Percentiles rank a stretch among this genome's conserved stretches.
Evolutionary conservation across 768 basidiomycete genomes (phyloP).

Genomic region (Trametes elegans): DNA sequence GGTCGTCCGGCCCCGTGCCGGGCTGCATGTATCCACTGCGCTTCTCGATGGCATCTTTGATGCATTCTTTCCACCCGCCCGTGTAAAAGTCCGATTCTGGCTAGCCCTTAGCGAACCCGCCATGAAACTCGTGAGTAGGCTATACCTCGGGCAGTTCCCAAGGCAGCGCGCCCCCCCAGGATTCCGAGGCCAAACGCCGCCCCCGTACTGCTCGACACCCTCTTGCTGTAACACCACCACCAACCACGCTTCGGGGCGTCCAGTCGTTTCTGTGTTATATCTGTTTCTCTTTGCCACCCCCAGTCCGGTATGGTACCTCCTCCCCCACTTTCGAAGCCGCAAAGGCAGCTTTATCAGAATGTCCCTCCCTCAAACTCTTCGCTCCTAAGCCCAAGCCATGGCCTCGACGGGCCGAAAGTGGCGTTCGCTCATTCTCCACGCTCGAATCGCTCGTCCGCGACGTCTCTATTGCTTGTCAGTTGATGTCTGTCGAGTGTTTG

Average conservation of each 20-base stretch:
- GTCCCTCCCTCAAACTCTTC: conserved; percentile 17
- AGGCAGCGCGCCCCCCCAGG: not conserved
- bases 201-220: not conserved
- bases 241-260: conserved; percentile 37
- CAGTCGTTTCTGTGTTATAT: conserved; percentile 32
- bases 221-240: conserved; percentile 19
- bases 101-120: not conserved
- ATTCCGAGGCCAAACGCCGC: not conserved
- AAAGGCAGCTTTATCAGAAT: conserved; percentile 19
- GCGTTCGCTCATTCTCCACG: conserved; percentile 16
- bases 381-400: conserved; percentile 11
- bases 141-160: conserved; percentile 2
- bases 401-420: conserved; percentile 18
- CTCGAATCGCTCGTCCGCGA: conserved; percentile 38
- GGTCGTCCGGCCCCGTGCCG: not conserved
- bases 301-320: conserved; percentile 5
- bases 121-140: not conserved
- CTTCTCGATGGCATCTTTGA: conserved; percentile 6
- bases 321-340: conserved; percentile 4
- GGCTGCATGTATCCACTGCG: not conserved
- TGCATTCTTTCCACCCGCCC: not conserved
- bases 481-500: too few relatives aligned
- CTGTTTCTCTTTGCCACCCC: not conserved
- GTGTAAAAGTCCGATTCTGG: not conserved
- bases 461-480: conserved; percentile 44